phyloP scores from a whole-genome alignment of 2,329 filamentous ascomycete genomes.

The Pyrenochaeta sp. region DNA sequence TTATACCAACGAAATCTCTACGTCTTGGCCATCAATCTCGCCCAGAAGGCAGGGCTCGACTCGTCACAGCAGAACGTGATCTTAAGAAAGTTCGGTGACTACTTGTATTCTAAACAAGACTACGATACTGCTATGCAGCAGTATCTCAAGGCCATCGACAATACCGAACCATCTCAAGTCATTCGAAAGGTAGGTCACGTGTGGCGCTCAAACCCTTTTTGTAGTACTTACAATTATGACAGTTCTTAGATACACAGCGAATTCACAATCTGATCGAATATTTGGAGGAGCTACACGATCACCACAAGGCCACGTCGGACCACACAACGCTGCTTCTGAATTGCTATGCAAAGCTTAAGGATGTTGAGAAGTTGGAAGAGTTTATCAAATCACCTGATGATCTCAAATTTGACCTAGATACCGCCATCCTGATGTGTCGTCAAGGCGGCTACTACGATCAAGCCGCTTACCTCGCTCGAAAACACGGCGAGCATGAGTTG shows the following conservation, averaged over 20 bases:
- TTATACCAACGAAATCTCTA: constrained; percentile 95
- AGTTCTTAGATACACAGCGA: constrained; percentile 95
- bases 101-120: constrained; percentile 92
- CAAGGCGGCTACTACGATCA: constrained; percentile 98
- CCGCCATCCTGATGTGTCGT: constrained; percentile 95
- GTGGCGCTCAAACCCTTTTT: background rate
- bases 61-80: constrained; percentile 86
- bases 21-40: constrained; percentile 88
- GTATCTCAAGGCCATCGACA: constrained; percentile 94
- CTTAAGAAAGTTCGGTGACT: constrained; percentile 91
- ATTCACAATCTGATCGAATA: constrained; percentile 99
- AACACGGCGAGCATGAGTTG: constrained; percentile 91
- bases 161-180: constrained; percentile 94
- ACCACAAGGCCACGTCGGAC: constrained; percentile 90
- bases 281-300: constrained; percentile 93
- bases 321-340: constrained; percentile 95
- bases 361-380: constrained; percentile 92
- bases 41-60: constrained; percentile 86
- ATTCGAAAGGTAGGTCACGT: constrained; percentile 76
- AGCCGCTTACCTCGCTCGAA: constrained; percentile 91
- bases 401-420: constrained; percentile 95
- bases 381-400: constrained; percentile 97
- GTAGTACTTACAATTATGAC: constrained; percentile 13
- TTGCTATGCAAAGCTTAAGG: constrained; percentile 97
- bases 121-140: constrained; percentile 99